A percentile compares a stretch with the other conserved stretches of the same genome.
These are phyloP conservation scores for Agrocybe chaxingu DNA, from an alignment of 768 basidiomycete genomes.

Conservation along the genomic window DNA sequence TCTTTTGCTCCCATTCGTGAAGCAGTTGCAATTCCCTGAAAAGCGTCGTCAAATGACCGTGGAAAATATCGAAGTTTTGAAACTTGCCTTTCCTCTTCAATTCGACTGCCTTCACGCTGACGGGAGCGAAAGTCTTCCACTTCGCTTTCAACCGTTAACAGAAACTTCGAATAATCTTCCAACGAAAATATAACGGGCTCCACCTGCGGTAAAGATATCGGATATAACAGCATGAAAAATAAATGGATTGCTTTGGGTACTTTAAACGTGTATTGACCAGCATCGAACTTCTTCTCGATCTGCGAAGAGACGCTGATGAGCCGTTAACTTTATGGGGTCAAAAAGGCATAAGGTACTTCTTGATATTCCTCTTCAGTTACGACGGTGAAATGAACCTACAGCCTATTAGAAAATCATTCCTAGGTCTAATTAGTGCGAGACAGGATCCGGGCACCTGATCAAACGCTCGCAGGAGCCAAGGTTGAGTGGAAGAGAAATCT, in stretches of 20 bases:
- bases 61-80: not conserved
- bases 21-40: slow-evolving; percentile 41
- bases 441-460: slow-evolving; percentile 43
- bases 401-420: not conserved
- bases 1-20: slow-evolving; percentile 35
- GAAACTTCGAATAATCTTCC: slow-evolving; percentile 41
- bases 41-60: not conserved
- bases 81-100: slow-evolving; percentile 40
- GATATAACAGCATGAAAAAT: slow-evolving; percentile 4
- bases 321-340: not conserved
- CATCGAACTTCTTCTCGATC: slow-evolving; percentile 50
- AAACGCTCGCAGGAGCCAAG: slow-evolving; percentile 62
- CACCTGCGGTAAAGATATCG: slow-evolving; percentile 28
- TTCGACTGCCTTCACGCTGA: slow-evolving; percentile 31
- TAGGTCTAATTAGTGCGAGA: not conserved
- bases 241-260: slow-evolving; percentile 18
- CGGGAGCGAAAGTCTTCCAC: slow-evolving; percentile 35
- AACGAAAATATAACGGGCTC: slow-evolving; percentile 53
- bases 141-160: slow-evolving; percentile 38
- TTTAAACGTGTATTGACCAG: slow-evolving; percentile 51
- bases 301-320: slow-evolving; percentile 16
- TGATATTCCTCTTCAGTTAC: slow-evolving; percentile 47
- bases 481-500: slow-evolving; percentile 41
- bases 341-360: slow-evolving; percentile 29
- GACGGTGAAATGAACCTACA: slow-evolving; percentile 49